These are phyloP conservation scores for Exophiala dermatitidis DNA, from an alignment of 2,329 filamentous ascomycete genomes.

Conservation along the genomic window DNA sequence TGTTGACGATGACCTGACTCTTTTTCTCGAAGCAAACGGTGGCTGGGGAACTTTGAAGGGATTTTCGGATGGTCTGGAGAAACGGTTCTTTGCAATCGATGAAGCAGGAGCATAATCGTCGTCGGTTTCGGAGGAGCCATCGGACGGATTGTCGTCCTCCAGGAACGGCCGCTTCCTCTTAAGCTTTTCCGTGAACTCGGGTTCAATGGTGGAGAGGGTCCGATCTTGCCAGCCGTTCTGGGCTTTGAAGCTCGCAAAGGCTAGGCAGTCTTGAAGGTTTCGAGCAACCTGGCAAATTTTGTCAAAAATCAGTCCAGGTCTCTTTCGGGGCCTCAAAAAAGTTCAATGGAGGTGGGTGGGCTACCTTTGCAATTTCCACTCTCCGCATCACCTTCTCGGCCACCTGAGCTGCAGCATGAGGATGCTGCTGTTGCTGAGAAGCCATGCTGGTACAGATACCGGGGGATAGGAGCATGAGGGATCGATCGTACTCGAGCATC, in stretches of 20 bases:
- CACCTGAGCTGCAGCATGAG: conserved; percentile 32
- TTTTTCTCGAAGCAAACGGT: conserved; percentile 51
- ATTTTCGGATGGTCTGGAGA: conserved; percentile 29
- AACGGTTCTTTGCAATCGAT: conserved; percentile 50
- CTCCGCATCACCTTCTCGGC: conserved; percentile 62
- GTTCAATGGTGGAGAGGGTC: conserved; percentile 77
- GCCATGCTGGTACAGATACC: conserved; percentile 33
- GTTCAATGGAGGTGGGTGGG: conserved; percentile 15
- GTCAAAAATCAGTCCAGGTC: conserved; percentile 22
- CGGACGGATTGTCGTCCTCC: conserved; percentile 75
- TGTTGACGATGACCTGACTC: conserved; percentile 61
- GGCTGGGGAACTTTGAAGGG: conserved; percentile 39
- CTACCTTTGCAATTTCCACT: conserved; percentile 68
- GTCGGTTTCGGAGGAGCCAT: conserved; percentile 76
- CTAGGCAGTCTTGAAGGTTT: conserved; percentile 85
- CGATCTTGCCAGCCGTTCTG: conserved; percentile 92
- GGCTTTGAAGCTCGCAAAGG: conserved; percentile 93
- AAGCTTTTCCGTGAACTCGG: conserved; percentile 71
- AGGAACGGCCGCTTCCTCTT: conserved; percentile 60
- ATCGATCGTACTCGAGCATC: conserved; percentile 6
- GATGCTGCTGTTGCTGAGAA: conserved; percentile 27
- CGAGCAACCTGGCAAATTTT: conserved; percentile 68
- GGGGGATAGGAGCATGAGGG: conserved; percentile 25
- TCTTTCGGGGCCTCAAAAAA: conserved; percentile 1
- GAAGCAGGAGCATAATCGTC: conserved; percentile 60